A percentile compares a stretch with the other conserved stretches of the same genome.
Conservation (phyloP, 768 basidiomycete genomes). For the Neoboletus subvelutipes region DNA sequence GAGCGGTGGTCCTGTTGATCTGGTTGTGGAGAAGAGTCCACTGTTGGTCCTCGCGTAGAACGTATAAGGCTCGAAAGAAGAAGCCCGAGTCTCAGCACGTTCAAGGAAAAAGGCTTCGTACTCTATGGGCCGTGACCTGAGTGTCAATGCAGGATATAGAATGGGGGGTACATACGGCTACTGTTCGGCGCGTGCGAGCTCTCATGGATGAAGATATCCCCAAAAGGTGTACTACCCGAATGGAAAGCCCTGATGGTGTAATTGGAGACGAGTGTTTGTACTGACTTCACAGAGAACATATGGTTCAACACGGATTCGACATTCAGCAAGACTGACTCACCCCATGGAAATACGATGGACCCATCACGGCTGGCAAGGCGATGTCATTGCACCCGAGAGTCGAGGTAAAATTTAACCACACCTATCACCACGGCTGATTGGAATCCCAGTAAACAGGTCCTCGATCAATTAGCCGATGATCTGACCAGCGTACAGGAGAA, state of each 20-base stretch:
- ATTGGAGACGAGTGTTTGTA: constrained; percentile 9
- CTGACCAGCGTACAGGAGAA: background rate
- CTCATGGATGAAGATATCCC: constrained; percentile 1
- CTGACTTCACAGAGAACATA: constrained; percentile 13
- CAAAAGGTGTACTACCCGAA: background rate
- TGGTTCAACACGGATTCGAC: constrained; percentile 12
- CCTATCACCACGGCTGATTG: constrained; percentile 12
- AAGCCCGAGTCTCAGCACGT: constrained; percentile 7
- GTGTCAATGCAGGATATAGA: background rate
- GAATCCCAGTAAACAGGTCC: constrained; percentile 11
- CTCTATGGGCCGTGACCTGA: background rate
- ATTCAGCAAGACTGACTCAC: constrained; percentile 3
- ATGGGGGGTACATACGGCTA: constrained; percentile 2
- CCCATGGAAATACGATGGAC: constrained; percentile 12
- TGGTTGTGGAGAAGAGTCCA: background rate
- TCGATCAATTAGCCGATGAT: constrained; percentile 6
- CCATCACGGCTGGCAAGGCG: constrained; percentile 1
- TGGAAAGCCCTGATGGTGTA: constrained; percentile 8
- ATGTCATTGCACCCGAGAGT: background rate
- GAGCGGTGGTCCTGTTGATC: constrained; percentile 1
- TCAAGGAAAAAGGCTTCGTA: constrained; percentile 13
- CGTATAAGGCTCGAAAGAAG: constrained; percentile 7
- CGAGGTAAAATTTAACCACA: background rate
- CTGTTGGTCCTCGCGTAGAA: constrained; percentile 13
- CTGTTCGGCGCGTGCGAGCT: constrained; percentile 5